Evolutionary conservation across 2,329 filamentous ascomycete genomes (phyloP).

Genomic region (Bisporella sp.): DNA sequence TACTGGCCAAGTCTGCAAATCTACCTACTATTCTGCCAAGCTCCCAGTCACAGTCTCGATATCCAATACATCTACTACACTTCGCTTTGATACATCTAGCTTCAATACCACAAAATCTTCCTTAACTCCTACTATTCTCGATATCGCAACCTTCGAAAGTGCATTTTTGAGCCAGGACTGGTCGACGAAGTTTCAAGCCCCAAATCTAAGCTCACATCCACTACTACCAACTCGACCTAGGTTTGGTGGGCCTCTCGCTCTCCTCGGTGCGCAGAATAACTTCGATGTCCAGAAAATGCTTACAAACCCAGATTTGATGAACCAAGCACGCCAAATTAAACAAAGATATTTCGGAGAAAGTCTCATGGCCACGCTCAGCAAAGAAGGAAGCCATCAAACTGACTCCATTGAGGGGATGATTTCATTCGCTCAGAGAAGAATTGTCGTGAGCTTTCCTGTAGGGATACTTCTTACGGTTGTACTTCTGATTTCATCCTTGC

Average conservation of each 20-base stretch:
- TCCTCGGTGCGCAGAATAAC: constrained; percentile 8
- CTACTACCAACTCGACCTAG: not conserved
- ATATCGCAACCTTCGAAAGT: constrained; percentile 8
- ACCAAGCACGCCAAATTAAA: constrained; percentile 11
- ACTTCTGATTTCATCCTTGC: constrained; percentile 5
- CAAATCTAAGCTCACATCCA: not conserved
- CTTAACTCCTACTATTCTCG: not conserved
- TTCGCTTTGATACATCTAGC: constrained; percentile 6
- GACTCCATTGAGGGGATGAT: not conserved
- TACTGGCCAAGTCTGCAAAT: constrained; percentile 9
- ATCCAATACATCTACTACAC: not conserved
- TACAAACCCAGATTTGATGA: constrained; percentile 2
- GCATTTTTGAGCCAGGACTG: constrained; percentile 12
- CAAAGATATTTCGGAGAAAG: constrained; percentile 13
- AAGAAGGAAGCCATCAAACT: constrained; percentile 2
- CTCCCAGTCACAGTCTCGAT: constrained; percentile 5
- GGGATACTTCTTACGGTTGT: constrained; percentile 5
- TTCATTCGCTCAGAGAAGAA: constrained; percentile 1
- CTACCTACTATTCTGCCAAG: constrained; percentile 8
- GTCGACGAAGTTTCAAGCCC: constrained; percentile 9
- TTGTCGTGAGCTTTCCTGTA: constrained; percentile 9
- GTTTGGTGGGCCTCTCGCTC: constrained; percentile 7
- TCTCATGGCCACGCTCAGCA: constrained; percentile 5
- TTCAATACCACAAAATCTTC: constrained; percentile 3
- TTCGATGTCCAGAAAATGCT: constrained; percentile 9